Base-by-base conservation (phyloP, 768 basidiomycete species). In the Russula brevipes region DNA sequence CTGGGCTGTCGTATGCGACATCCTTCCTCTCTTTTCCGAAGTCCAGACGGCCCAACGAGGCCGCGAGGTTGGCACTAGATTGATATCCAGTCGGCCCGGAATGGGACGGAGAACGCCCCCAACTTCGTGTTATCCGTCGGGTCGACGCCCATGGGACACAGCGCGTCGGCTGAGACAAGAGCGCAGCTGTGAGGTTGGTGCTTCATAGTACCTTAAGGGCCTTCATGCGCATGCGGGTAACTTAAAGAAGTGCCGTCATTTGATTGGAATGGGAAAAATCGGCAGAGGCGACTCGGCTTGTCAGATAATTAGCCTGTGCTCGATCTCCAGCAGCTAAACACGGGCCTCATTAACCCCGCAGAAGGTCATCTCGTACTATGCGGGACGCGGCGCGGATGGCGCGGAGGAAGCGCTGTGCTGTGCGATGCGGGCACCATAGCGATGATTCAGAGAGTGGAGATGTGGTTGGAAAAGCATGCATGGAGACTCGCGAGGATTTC, bases 91-190 rank as follows among this genome's bases (percentile, higher is more conserved):
- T 42, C 75, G 76, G 14, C 70, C 75, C 12, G 71, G 74, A 24
- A 44, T 70, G 65, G n/a, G 54, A 61, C 5, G 61, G 71, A 45
- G 73, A 78, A 57, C 75, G 76, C 6, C 73, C 73, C 76, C 42
- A 79, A 82, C 5, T 92, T 89, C 68, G 80, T 90, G 2, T 75
- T 94, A 41, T 88, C 88, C 2, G 86, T 94, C 2, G 91, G 92
- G 24, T 88, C 91, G n/a, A 94, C 92, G 2, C 92, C 92, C 1
- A 86, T 91, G 2, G 92, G 91, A 0, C 89, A 93, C 70, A 87
- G 87, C 10, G 89, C 87, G 12, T 83, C 81, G 36, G 75, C 79
- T 30, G 82, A 79, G 68, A 78, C 78, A 19, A 78, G 76, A 54
- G 73, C 75, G 16, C 71, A 76, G 49, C 70, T 87, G 19, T 87